Evolutionary conservation across 345 rosid species (phyloP), one percentile per base, ranked within the genome.

Genomic region (Pseudoturritis turrita): DNA sequence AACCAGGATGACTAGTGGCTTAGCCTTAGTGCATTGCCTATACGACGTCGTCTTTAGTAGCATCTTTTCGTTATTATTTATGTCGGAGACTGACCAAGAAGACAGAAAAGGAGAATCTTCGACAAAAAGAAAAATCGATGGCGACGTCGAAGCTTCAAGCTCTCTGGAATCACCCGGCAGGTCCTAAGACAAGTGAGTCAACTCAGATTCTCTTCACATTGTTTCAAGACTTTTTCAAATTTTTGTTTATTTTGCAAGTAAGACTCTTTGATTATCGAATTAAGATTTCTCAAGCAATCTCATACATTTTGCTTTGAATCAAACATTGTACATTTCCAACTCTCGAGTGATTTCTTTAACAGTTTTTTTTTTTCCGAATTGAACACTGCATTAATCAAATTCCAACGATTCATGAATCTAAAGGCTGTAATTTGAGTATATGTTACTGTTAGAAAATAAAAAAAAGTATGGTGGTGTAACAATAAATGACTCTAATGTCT

Each of bases 151-250:
- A 85, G 88, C 86, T 92, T 21, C 85, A 89, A 75, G 89, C 94
- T 65, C 79, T 89, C 15, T 92, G 98, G 96, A 92, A 86, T 79
- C 98, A 89, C 72, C 98, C 94, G 0, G 97, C 97, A 0, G 98
- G 98, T 54, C 98, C 98, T 26, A 88, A 89, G 77, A 92, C 98
- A 70, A 88, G 96, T 88, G 51, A 81, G 88, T 79, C 26, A 21
- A 68, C 77, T 65, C 73, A 3, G 8, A 15, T 43, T 50, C 60
- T 15, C 0, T 26, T 59, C 36, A 56, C 46, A 46, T n/a, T 53
- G 10, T 36, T 69, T 31, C 21, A 3, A 3, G 7, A 67, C 7
- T 29, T 33, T 29, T 33, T 12, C 11, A 10, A 4, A 51, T 37
- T 37, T 67, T 11, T n/a, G n/a, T n/a, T n/a, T n/a, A n/a, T n/a